Base-by-base conservation (phyloP, 768 basidiomycete species). In the Melanogaster broomeanus region DNA sequence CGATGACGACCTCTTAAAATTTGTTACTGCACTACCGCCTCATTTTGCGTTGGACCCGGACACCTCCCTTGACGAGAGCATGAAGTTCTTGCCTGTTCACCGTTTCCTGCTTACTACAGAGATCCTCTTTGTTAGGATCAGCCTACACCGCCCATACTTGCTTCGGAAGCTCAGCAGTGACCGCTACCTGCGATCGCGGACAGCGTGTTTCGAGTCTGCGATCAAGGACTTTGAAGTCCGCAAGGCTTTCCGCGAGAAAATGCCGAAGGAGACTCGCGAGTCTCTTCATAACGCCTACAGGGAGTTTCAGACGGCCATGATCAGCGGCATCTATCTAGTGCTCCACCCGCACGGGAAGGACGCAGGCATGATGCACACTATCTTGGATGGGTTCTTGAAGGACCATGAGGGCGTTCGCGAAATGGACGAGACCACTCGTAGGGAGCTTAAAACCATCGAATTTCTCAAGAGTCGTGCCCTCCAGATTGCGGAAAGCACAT, bases 31-130 rank as follows among this genome's bases (percentile, higher is more conserved):
- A 50, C 76, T 97, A 10, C 94, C 94, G 12, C 86, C 89, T 12
- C 84, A 92, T 63, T 94, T 84, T 64, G 70, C 88, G 22, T 67
- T 88, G 42, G 77, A 87, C 25, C 86, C 92, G 3, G 90, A 96
- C 69, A 87, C 74, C 33, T 85, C 85, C 5, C 77, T 90, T 34
- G 93, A 96, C 68, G 78, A 83, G 47, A 72, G 74, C 22, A 74
- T 74, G 61, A 74, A 73, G 34, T 91, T 79, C 60, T 75, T 97
- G 46, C 86, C 90, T 3, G 77, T 89, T 34, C 93, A 97, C 61
- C 83, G 94, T 41, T 96, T 90, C 71, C 80, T 96, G 38, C 79
- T 97, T 48, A 83, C 90, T 45, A 95, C 94, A 0, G 94, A 97
- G 68, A 84, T 94, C 46, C 78, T 92, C 42, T 93, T 93, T 63